These are phyloP conservation scores for Prunus padus DNA, from an alignment of 306 rosid genomes.

Conservation along the genomic window DNA sequence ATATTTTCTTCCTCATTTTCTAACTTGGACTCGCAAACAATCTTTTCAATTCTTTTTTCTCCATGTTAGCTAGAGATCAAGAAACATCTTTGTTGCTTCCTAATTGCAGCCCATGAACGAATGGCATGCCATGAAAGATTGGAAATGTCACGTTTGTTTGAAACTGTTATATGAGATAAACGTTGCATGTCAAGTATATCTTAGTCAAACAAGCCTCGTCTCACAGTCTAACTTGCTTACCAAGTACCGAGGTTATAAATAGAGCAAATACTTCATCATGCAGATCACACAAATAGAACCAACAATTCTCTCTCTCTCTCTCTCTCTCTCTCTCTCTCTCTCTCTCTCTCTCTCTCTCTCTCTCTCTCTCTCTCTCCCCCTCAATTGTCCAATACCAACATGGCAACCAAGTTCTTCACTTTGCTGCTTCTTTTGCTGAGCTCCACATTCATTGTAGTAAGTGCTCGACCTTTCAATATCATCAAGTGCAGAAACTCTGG, in stretches of 20 bases:
- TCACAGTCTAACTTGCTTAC: neutral
- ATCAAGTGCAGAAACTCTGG: slow-evolving; percentile 16
- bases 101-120: neutral
- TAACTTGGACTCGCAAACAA: slow-evolving; percentile 18
- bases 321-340: neutral
- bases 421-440: slow-evolving; percentile 28
- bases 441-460: slow-evolving; percentile 21
- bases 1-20: slow-evolving; percentile 3
- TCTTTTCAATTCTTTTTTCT: neutral
- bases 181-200: neutral
- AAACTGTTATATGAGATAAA: neutral
- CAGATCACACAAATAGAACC: neutral
- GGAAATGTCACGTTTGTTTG: slow-evolving; percentile 19
- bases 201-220: slow-evolving; percentile 13
- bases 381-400: neutral
- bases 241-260: slow-evolving; percentile 9
- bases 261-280: neutral
- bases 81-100: slow-evolving; percentile 25
- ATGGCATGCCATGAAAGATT: slow-evolving; percentile 2
- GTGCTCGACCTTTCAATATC: slow-evolving; percentile 50
- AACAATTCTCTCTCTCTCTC: neutral
- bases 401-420: slow-evolving; percentile 22
- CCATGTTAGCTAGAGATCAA: neutral
- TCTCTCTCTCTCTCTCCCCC: neutral
- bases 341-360: neutral